phyloP scores from a whole-genome alignment of 2,329 filamentous ascomycete genomes.

The Trichoderma arundinaceum region DNA sequence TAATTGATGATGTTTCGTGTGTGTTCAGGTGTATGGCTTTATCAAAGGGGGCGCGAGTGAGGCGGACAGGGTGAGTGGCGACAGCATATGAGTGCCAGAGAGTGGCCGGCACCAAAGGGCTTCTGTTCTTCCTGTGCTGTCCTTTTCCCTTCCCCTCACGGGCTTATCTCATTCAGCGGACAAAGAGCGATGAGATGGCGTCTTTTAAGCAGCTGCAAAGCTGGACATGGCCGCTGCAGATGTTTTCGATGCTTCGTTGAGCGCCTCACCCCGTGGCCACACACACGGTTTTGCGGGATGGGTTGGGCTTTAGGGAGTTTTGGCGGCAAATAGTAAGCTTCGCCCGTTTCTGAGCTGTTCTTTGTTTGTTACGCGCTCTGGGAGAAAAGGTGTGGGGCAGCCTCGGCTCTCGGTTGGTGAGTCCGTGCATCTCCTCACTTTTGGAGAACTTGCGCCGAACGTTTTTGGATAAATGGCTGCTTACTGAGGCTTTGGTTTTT shows the following conservation, averaged over 20 bases:
- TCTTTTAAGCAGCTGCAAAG: not conserved
- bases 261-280: not conserved
- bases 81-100: not conserved
- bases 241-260: not conserved
- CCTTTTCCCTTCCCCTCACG: not conserved
- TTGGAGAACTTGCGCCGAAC: not conserved
- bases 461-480: not conserved
- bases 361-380: slow-evolving; percentile 4
- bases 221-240: slow-evolving; percentile 7
- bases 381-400: slow-evolving; percentile 2
- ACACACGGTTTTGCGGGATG: not conserved
- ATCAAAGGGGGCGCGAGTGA: slow-evolving; percentile 10
- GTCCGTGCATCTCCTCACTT: slow-evolving; percentile 11
- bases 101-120: not conserved
- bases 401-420: slow-evolving; percentile 18
- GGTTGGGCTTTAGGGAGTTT: slow-evolving; percentile 8
- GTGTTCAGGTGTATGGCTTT: not conserved
- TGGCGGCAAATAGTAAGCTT: not conserved
- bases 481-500: not conserved
- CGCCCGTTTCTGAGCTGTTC: not conserved
- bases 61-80: not conserved
- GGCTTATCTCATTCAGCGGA: not conserved
- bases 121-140: not conserved
- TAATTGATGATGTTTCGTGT: no score
- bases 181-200: not conserved